Conservation (phyloP, 495 filamentous ascomycete species). For the Parachaetomium inaequale region DNA sequence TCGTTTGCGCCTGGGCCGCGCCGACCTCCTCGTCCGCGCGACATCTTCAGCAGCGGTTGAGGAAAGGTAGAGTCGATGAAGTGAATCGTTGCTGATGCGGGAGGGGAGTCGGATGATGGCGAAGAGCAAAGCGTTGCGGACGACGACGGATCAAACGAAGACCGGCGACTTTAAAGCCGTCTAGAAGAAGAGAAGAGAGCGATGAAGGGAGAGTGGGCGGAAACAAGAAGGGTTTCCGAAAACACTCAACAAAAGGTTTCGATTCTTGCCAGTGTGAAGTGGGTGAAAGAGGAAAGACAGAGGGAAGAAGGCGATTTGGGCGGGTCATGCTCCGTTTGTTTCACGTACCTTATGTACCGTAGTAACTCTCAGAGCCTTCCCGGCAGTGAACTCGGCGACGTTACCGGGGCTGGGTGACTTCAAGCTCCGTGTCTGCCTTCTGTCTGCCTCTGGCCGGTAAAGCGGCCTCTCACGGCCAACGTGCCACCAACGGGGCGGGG, state of each 20-base stretch:
- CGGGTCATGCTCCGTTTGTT: background rate
- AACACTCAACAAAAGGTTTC: background rate
- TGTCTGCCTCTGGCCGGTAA: background rate
- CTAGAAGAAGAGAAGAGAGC: background rate
- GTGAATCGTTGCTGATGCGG: background rate
- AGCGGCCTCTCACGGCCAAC: background rate
- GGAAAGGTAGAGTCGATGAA: background rate
- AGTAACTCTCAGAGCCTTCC: background rate
- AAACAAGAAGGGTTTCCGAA: background rate
- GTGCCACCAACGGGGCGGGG: background rate
- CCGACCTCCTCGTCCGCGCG: constrained; percentile 4
- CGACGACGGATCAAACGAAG: background rate
- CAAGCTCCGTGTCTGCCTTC: background rate
- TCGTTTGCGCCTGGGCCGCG: background rate
- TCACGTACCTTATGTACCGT: background rate
- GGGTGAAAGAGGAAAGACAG: background rate
- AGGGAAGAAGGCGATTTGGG: background rate
- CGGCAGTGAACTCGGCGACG: no score
- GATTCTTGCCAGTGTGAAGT: no score
- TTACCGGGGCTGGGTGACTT: background rate
- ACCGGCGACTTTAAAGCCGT: background rate
- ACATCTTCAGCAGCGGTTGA: background rate
- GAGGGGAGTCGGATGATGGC: background rate
- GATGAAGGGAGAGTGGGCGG: background rate
- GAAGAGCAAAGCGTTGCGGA: background rate